Percentiles rank a stretch among this genome's conserved stretches.
These are phyloP conservation scores for Centrapalus pauciflorus DNA, from an alignment of 129 eudicot species.

Conservation along the genomic window DNA sequence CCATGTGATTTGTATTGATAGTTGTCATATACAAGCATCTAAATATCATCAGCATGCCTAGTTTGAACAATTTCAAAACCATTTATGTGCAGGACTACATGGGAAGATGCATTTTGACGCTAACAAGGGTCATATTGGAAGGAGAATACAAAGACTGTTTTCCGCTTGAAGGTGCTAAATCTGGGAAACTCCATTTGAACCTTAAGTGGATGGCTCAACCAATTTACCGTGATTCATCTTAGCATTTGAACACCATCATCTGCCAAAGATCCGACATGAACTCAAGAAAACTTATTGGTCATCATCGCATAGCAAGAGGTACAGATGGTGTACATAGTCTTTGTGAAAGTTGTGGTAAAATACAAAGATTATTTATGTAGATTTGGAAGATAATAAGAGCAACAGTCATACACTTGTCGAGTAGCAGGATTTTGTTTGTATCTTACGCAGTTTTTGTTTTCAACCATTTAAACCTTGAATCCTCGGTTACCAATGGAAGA, in stretches of 20 bases:
- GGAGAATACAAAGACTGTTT: constrained; percentile 75
- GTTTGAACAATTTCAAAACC: neutral
- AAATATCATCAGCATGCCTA: neutral
- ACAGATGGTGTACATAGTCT: constrained; percentile 26
- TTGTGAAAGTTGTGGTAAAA: constrained; percentile 24
- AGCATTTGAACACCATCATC: constrained; percentile 9
- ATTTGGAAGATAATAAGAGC: constrained; percentile 17
- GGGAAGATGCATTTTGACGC: constrained; percentile 90
- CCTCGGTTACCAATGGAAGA: neutral
- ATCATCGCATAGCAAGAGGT: neutral
- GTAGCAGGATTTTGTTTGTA: constrained; percentile 16
- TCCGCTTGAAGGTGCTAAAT: constrained; percentile 81
- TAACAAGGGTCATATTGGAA: constrained; percentile 86
- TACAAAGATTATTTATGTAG: constrained; percentile 9
- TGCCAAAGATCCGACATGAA: neutral
- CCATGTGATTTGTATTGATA: no score
- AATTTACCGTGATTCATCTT: constrained; percentile 62
- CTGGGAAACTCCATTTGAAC: constrained; percentile 61
- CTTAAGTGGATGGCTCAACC: constrained; percentile 90
- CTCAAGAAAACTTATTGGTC: neutral
- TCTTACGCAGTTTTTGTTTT: neutral
- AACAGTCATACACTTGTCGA: neutral
- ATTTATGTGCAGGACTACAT: constrained; percentile 65
- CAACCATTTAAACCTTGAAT: neutral
- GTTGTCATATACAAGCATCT: neutral